Percentiles rank a stretch among this genome's conserved stretches.
Conservation (phyloP, 1,139 yeast genomes). For the Lodderomyces metapsilosis region DNA sequence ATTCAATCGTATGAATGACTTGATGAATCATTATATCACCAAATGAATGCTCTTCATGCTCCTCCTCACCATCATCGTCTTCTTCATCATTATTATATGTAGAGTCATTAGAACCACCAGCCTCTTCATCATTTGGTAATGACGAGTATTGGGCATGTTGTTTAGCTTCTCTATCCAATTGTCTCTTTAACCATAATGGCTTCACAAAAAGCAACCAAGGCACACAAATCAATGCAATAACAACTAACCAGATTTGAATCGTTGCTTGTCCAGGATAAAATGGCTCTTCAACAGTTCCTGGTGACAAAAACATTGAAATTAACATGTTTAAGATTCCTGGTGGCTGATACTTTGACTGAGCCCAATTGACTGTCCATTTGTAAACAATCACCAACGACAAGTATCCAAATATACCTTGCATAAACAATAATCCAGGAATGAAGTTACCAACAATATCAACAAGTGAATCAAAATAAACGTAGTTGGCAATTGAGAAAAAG, state of each 20-base stretch:
- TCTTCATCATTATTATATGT: conserved; percentile 23
- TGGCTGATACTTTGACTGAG: conserved; percentile 63
- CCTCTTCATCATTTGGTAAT: conserved; percentile 24
- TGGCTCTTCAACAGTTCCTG: conserved; percentile 68
- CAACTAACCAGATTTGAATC: conserved; percentile 58
- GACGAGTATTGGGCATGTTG: conserved; percentile 26
- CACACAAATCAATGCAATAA: conserved; percentile 67
- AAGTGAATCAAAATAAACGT: conserved; percentile 52
- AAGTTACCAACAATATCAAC: conserved; percentile 77
- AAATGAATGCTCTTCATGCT: conserved; percentile 57
- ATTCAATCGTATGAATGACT: conserved; percentile 77
- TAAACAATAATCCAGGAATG: conserved; percentile 73
- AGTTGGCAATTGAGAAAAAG: conserved; percentile 66
- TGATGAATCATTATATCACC: conserved; percentile 80
- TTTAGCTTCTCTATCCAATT: conserved; percentile 42
- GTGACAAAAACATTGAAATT: conserved; percentile 77
- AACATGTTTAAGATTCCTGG: conserved; percentile 81
- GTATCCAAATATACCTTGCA: conserved; percentile 84
- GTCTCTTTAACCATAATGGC: conserved; percentile 53
- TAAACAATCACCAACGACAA: conserved; percentile 68
- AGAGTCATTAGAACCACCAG: conserved; percentile 16
- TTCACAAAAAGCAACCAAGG: conserved; percentile 73
- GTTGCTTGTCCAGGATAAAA: conserved; percentile 63
- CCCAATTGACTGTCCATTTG: conserved; percentile 82
- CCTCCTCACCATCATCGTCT: conserved; percentile 50